phyloP scores from a whole-genome alignment of 768 basidiomycete genomes.

The Hypholoma sublateritium region DNA sequence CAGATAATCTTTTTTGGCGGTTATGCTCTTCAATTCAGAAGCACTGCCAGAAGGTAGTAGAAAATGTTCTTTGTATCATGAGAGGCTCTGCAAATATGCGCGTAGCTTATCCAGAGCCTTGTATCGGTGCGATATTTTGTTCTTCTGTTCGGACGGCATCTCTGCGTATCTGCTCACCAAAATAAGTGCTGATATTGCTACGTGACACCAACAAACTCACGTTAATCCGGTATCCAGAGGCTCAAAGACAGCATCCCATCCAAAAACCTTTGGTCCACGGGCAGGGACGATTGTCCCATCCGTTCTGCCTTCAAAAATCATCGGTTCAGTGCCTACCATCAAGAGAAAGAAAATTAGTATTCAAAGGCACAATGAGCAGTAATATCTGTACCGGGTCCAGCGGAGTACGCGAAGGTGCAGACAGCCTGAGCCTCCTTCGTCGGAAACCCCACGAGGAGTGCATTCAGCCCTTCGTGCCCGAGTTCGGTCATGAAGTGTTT shows the following conservation, averaged over 20 bases:
- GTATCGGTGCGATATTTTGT: constrained; percentile 71
- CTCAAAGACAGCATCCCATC: constrained; percentile 91
- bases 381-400: constrained; percentile 58
- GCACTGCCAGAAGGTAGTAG: too few species aligned
- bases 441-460: constrained; percentile 72
- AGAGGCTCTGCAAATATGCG: constrained; percentile 42
- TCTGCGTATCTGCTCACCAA: constrained; percentile 64
- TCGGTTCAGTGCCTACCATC: constrained; percentile 56
- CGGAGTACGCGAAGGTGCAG: constrained; percentile 94
- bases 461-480: constrained; percentile 91
- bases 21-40: too few species aligned
- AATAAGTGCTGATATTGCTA: not conserved
- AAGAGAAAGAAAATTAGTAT: not conserved
- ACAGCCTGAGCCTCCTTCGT: constrained; percentile 83
- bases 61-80: not conserved
- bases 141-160: constrained; percentile 69
- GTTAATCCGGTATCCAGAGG: constrained; percentile 76
- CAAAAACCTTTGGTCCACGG: constrained; percentile 76
- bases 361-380: too few species aligned
- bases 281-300: constrained; percentile 86
- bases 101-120: constrained; percentile 71
- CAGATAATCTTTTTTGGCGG: too few species aligned
- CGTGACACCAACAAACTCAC: constrained; percentile 37
- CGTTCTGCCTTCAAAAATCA: constrained; percentile 80
- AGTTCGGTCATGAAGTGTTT: constrained; percentile 85